These are phyloP conservation scores for Clohesyomyces aquaticus DNA, from an alignment of 495 filamentous ascomycete species.

Conservation along the genomic window DNA sequence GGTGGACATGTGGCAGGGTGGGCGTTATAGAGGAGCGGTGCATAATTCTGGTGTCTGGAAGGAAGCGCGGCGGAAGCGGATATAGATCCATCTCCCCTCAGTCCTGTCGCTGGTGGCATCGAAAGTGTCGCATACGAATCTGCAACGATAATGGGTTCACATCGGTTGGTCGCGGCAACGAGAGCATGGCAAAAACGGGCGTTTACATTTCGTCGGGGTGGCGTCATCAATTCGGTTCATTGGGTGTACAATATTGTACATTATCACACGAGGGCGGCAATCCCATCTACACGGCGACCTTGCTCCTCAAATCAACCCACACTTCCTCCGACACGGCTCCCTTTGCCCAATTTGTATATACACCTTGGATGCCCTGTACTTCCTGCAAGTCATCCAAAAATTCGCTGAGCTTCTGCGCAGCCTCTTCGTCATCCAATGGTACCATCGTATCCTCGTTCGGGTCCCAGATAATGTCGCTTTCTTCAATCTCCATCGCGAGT, in stretches of 20 bases:
- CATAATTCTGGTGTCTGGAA: too few species aligned
- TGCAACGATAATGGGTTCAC: too few species aligned
- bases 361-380: constrained; percentile 47
- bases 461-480: constrained; percentile 81
- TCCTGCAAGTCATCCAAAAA: constrained; percentile 58
- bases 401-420: constrained; percentile 54
- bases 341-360: constrained; percentile 42
- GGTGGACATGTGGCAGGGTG: neutral
- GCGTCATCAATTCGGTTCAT: neutral
- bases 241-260: constrained; percentile 20
- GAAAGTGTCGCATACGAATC: too few species aligned
- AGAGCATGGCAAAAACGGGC: too few species aligned
- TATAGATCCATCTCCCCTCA: too few species aligned
- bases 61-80: too few species aligned
- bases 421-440: constrained; percentile 50
- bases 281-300: constrained; percentile 22
- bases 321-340: constrained; percentile 34
- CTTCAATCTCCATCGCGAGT: constrained; percentile 66
- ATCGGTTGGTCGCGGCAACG: neutral
- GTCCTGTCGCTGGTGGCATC: too few species aligned
- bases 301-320: constrained; percentile 42
- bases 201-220: too few species aligned
- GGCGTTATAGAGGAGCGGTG: neutral
- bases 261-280: constrained; percentile 15
- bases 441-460: constrained; percentile 79